A percentile compares a stretch with the other conserved stretches of the same genome.
These are phyloP conservation scores for Boeremia exigua DNA, from an alignment of 2,329 filamentous ascomycete genomes.

Conservation along the genomic window DNA sequence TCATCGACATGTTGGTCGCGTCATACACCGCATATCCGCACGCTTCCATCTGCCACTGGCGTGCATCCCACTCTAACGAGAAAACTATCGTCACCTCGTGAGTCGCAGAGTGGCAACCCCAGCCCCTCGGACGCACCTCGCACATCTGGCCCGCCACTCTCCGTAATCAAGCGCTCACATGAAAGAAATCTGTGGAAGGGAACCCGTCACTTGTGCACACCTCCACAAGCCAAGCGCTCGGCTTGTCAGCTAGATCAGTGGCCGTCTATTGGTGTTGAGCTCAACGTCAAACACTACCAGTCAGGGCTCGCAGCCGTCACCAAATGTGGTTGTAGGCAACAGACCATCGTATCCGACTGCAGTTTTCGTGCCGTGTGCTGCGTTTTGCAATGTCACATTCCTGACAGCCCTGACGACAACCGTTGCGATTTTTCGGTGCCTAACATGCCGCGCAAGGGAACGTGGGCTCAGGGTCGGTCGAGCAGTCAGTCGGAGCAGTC, in stretches of 20 bases:
- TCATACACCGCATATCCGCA: conserved; percentile 23
- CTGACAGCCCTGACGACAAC: conserved; percentile 4
- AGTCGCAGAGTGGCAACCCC: conserved; percentile 23
- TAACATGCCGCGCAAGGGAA: conserved; percentile 12
- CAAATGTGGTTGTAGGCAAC: conserved; percentile 1
- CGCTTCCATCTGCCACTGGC: conserved; percentile 17
- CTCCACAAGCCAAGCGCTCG: conserved; percentile 19
- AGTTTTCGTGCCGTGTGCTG: conserved; percentile 6
- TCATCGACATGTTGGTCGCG: conserved; percentile 17
- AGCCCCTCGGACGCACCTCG: conserved; percentile 22
- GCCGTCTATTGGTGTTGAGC: conserved; percentile 13
- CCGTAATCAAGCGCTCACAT: conserved; percentile 25
- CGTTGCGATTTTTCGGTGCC: conserved; percentile 7
- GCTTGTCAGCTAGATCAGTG: conserved; percentile 4
- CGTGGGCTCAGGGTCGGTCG: not conserved
- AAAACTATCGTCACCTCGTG: conserved; percentile 25
- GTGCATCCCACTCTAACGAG: conserved; percentile 17
- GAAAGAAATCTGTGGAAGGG: conserved; percentile 6
- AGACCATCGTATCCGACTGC: conserved; percentile 2
- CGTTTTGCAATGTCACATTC: conserved; percentile 13
- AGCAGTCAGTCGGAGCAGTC: not conserved
- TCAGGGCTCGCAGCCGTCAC: conserved; percentile 9
- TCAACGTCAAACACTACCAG: conserved; percentile 17
- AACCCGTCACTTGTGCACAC: conserved; percentile 19
- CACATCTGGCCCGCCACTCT: conserved; percentile 22